Evolutionary conservation across 2,329 filamentous ascomycete species (phyloP), one percentile per base, ranked within the genome.

Genomic region (Sordariomycetes sp.): DNA sequence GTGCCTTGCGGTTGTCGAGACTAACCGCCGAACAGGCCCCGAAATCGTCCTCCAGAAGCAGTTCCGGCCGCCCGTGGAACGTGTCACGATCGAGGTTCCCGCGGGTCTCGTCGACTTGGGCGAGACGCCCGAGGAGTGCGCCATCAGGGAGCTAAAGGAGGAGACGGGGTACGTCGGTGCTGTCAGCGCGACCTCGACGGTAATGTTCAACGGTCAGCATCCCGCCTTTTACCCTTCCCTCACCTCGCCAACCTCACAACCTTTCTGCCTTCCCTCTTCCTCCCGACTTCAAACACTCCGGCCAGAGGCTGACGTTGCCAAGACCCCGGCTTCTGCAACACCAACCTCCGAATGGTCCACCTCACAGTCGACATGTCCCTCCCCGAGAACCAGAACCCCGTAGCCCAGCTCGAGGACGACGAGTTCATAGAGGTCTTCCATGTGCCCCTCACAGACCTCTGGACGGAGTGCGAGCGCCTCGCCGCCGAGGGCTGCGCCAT

Each of bases 361-460:
- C 81, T 91, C 50, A 78, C 75, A 1, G 80, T 92, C 61, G 86
- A 92, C 68, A 81, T 87, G 76, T 76, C 72, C 4, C 72, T 82
- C 1, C 78, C 85, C 0, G 83, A 83, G 63, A 92, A 92, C 66
- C 79, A 85, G 66, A 75, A 87, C 56, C 82, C 81, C 1, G 76
- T 83, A 67, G 84, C 87, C 0, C 73, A 86, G 65, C 75, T 91
- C 7, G 87, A 92, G 66, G 87, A 90, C 28, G 85, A 83, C 61
- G 88, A 92, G 70, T 91, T 90, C 66, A 91, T 92, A 65, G 87
- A 91, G 67, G 84, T 85, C 36, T 91, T 92, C 64, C 81, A 79
- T 10, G 76, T 89, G 8, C 84, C 83, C 6, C 66, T 92, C 51
- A 72, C 70, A 22, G 73, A 77, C 15, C 68, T 92, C 45, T 90